A percentile compares a stretch with the other conserved stretches of the same genome.
Evolutionary conservation across 805 yeast genomes (phyloP).

Genomic region (Myxozyma melibiosi): DNA sequence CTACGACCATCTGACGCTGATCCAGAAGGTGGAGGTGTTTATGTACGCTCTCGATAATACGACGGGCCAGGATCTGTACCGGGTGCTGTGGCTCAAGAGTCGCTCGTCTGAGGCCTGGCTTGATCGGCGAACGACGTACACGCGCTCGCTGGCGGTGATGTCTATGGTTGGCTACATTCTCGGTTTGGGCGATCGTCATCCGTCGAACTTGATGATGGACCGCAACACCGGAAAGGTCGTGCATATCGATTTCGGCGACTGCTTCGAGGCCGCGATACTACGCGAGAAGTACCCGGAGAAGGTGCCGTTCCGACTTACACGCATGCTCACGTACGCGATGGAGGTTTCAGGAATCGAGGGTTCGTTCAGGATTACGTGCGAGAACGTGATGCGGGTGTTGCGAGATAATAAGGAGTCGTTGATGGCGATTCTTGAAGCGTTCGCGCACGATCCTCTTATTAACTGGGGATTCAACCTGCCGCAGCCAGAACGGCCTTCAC

Average conservation of each 20-base stretch:
- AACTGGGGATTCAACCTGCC: constrained; percentile 82
- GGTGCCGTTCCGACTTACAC: constrained; percentile 93
- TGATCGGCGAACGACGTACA: constrained; percentile 93
- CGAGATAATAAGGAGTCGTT: constrained; percentile 93
- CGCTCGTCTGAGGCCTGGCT: constrained; percentile 97
- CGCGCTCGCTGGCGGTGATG: constrained; percentile 96
- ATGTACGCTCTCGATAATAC: constrained; percentile 94
- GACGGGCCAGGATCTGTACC: constrained; percentile 92
- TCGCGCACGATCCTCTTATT: constrained; percentile 96
- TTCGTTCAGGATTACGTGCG: constrained; percentile 92
- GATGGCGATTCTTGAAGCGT: constrained; percentile 97
- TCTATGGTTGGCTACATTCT: constrained; percentile 97
- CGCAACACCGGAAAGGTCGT: constrained; percentile 92
- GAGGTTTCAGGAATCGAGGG: constrained; percentile 99
- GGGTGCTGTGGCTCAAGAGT: constrained; percentile 94
- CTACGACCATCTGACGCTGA: constrained; percentile 81
- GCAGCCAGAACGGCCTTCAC: constrained; percentile 16
- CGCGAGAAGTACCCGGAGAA: constrained; percentile 98
- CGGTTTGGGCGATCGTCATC: constrained; percentile 97
- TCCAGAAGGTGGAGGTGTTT: constrained; percentile 95
- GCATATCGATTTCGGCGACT: constrained; percentile 98
- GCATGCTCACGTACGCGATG: constrained; percentile 98
- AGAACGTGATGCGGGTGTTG: constrained; percentile 92
- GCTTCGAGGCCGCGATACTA: constrained; percentile 96
- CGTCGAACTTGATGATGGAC: constrained; percentile 94